Evolutionary conservation across 352 stramenopile genomes (phyloP).

Genomic region (Globisporangium barbulae): DNA sequence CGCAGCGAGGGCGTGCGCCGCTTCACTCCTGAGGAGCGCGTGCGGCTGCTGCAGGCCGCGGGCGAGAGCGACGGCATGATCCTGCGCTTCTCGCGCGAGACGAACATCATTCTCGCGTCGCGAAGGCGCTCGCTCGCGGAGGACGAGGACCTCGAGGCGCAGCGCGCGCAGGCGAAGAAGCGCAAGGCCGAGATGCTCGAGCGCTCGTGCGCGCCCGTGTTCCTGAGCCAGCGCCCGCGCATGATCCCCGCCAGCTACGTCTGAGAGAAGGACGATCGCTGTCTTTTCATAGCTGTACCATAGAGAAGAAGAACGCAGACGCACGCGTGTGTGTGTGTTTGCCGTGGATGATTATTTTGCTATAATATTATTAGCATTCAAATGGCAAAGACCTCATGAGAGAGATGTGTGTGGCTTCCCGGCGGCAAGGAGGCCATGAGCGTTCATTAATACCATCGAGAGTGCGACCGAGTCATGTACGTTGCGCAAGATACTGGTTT

Average conservation of each 20-base stretch:
- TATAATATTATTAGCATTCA: conserved; percentile 15
- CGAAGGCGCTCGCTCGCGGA: conserved; percentile 46
- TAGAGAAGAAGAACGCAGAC: not conserved
- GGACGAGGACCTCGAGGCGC: conserved; percentile 22
- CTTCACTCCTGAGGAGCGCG: conserved; percentile 48
- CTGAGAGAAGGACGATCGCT: conserved; percentile 17
- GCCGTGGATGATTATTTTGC: conserved; percentile 8
- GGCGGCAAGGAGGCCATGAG: not conserved
- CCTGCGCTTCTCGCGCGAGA: conserved; percentile 56
- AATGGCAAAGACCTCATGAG: not conserved
- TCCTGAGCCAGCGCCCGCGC: conserved; percentile 26
- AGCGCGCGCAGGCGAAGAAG: conserved; percentile 36
- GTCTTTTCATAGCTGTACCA: conserved; percentile 1
- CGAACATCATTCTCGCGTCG: conserved; percentile 63
- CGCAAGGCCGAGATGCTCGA: conserved; percentile 23
- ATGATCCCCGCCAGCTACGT: conserved; percentile 53
- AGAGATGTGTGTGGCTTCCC: conserved; percentile 1
- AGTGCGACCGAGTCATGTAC: not conserved
- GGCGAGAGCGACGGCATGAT: conserved; percentile 66
- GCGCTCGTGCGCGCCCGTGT: conserved; percentile 28
- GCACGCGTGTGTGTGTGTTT: not conserved
- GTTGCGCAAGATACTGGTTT: not conserved
- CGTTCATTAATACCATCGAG: not conserved
- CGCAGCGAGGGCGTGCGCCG: conserved; percentile 53
- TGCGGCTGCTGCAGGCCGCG: conserved; percentile 41